Evolutionary conservation across 1,284 basidiomycete genomes (phyloP), one percentile per base, ranked within the genome.

Genomic region (Marasmius sp.): DNA sequence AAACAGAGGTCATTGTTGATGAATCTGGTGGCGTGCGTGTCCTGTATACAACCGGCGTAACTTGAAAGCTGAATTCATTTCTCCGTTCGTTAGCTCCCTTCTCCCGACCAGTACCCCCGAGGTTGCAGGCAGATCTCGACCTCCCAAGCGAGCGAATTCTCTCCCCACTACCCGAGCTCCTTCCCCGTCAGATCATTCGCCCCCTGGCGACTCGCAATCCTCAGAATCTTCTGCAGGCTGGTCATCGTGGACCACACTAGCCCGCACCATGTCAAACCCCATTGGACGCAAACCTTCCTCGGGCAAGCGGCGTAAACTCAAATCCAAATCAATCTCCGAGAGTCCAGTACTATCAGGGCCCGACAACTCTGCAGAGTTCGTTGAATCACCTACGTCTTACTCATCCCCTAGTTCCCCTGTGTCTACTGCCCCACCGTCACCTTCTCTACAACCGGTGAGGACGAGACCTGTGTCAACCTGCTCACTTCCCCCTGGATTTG

Each of bases 1-100:
- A 86, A 84, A 67, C 85, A 87, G 64, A 79, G 84, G 53, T 89
- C 88, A 16, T 71, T 91, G 61, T 75, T 91, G 55, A 87, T 86
- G 81, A 82, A 86, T 20, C 74, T 91, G 36, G 85, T 91, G 62
- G 82, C 86, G 82, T 88, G 75, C 58, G 82, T 79, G 62, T 65
- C 51, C 56, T 45, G 50, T 62, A 11, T 9, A 8, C 49, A 38
- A 61, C 2, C 58, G 33, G 16, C 33, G 20, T 2, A 51, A 6
- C 52, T 12, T 16, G 51, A 18, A 27, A 27, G 27, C 43, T 18
- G 54, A 22, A 57, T 58, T 58, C 14, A 62, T 58, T 56, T 20
- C 60, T 65, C 43, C 61, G 59, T 50, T 61, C 81, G 81, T 18
- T 79, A 75, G 11, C n/a, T 64, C 16, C 47, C 60, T 41, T 56